Base-by-base conservation (phyloP, 1,284 basidiomycete species). In the Lentinus polychrous region DNA sequence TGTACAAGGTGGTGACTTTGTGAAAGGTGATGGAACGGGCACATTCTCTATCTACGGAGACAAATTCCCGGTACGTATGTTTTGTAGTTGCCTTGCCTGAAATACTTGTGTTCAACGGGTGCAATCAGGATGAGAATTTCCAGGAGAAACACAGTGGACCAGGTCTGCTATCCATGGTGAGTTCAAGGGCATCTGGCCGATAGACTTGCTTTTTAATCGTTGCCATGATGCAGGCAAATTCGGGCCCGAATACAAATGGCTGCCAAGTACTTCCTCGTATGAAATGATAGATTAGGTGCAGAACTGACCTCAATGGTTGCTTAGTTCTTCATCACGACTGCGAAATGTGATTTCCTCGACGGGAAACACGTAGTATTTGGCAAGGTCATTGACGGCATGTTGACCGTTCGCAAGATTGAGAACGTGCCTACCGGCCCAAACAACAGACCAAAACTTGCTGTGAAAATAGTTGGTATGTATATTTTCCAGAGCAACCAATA, bases 291-390 rank as follows among this genome's bases (percentile, higher is more conserved):
- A 8, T 31, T 34, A 20, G 23, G 17, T 27, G 45, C 20, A 43
- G 17, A 18, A 49, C 52, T n/a, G 34, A 41, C 22, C 18, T 32
- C 2, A 43, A 8, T 31, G 38, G 14, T 18, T 0, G 32, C 22
- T 17, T 27, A 96, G 83, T 99, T 99, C 74, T 99, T 99, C 75
- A 87, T 99, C 60, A 99, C 95, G 0, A 93, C 91, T 0, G 91
- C 86, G 12, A 87, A 90, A 51, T 94, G 93, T 54, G 89, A 93
- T 56, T 99, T 98, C 71, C 91, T 49, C 81, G 88, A 94, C 62
- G 80, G 78, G 42, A 95, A 95, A 68, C 91, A 94, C 68, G 90
- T 93, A 56, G 79, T 93, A 36, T 94, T 91, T 57, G 91, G 91
- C 53, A 84, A 91, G 65, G 91, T 94, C 48, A 77, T 87, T 64